Evolutionary conservation across 768 basidiomycete species (phyloP).

Genomic region (Russula sp.): DNA sequence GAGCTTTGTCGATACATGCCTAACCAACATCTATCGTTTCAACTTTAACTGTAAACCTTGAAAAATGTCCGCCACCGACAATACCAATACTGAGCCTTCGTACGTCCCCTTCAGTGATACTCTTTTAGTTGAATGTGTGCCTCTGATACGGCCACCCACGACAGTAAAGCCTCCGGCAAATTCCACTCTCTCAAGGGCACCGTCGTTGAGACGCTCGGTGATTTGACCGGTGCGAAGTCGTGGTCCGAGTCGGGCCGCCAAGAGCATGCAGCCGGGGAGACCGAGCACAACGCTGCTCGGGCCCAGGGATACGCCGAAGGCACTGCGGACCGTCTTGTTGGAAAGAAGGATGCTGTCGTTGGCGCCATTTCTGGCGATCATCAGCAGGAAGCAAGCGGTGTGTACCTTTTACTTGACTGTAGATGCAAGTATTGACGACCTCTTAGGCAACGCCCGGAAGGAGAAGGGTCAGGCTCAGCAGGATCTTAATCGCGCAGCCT

Average conservation of each 20-base stretch:
- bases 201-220: slow-evolving; percentile 38
- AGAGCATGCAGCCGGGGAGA: slow-evolving; percentile 46
- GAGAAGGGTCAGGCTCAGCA: slow-evolving; percentile 55
- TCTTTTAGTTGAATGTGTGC: not conserved
- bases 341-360: slow-evolving; percentile 49
- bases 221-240: slow-evolving; percentile 37
- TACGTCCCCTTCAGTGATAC: not conserved
- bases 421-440: not conserved
- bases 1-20: too few relatives aligned
- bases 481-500: slow-evolving; percentile 36
- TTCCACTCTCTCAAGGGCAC: slow-evolving; percentile 38
- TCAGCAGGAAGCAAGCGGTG: slow-evolving; percentile 46
- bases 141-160: slow-evolving; percentile 2
- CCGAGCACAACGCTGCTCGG: slow-evolving; percentile 42
- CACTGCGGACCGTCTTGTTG: slow-evolving; percentile 37
- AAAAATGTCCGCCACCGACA: slow-evolving; percentile 19
- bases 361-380: slow-evolving; percentile 55
- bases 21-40: not conserved
- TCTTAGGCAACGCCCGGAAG: slow-evolving; percentile 44
- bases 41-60: not conserved
- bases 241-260: slow-evolving; percentile 45
- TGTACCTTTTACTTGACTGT: not conserved
- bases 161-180: slow-evolving; percentile 35
- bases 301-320: slow-evolving; percentile 49
- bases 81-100: slow-evolving; percentile 16